Evolutionary conservation across 257 asterid species (phyloP), one percentile per base, ranked within the genome.

Genomic region (Salvia rosmarinus): DNA sequence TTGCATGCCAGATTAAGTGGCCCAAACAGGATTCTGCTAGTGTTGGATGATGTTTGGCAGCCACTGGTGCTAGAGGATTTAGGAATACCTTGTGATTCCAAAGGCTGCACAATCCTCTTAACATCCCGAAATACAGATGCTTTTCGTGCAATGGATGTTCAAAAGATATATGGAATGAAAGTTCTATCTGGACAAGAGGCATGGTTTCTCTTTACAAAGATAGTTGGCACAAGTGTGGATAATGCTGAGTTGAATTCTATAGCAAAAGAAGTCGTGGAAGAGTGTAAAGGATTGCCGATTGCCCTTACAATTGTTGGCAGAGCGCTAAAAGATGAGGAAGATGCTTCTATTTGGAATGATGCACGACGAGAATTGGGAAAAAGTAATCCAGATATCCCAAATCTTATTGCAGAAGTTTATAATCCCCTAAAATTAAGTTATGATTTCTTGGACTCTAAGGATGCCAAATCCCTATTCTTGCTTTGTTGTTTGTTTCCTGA

Each of bases 101-200:
- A 19, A 23, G 44, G 20, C 0, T 80, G 83, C 67, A 83, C 55
- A n/a, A 37, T 75, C n/a, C 50, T 68, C 21, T n/a, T 84, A 5
- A 68, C 79, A 32, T 35, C 80, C 12, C 71, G 73, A 9, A 8
- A 28, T 9, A 42, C 4, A 6, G 42, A 6, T 17, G 64, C 69
- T 35, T 64, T 79, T 8, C 0, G 20, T 0, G 43, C 1, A 2
- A 83, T 59, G 30, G 3, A 25, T 25, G 30, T 25, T 25, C 30
- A 25, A 25, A 25, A 25, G 30, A 25, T 3, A 25, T 59, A 32
- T 9, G 25, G 5, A 19, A 34, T 59, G 25, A 2, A 59, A 59
- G n/a, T 7, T 6, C 34, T 59, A 16, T 1, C 21, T 6, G n/a
- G 2, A 6, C 0, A 1, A 16, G 66, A 60, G 7, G 46, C 46